phyloP scores from a whole-genome alignment of 2,329 filamentous ascomycete species.

The Boeremia exigua region DNA sequence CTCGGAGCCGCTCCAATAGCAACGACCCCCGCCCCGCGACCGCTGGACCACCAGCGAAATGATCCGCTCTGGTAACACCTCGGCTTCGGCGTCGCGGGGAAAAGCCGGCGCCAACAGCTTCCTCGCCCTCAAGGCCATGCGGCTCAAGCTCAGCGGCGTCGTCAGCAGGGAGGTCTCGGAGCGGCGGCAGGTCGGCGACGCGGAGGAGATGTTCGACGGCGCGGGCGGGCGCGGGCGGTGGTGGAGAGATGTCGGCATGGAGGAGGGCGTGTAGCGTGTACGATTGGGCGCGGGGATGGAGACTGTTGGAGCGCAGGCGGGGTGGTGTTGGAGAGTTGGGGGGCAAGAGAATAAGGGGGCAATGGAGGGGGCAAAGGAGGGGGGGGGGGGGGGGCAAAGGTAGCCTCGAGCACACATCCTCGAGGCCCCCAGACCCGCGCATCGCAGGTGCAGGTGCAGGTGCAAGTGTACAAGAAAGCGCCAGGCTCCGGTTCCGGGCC shows the following conservation, averaged over 20 bases:
- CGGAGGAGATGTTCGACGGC: conserved; percentile 71
- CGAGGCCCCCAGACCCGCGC: too few species aligned
- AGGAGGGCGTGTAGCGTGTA: conserved; percentile 51
- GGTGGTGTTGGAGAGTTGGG: too few species aligned
- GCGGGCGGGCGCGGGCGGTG: conserved; percentile 43
- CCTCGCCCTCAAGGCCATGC: conserved; percentile 60
- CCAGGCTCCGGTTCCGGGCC: too few species aligned
- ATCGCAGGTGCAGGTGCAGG: too few species aligned
- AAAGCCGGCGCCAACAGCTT: conserved; percentile 36
- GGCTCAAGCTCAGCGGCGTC: conserved; percentile 70
- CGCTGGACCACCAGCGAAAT: conserved; percentile 53
- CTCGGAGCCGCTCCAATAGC: conserved; percentile 95
- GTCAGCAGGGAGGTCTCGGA: conserved; percentile 73
- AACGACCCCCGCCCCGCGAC: conserved; percentile 86
- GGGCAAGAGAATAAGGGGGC: too few species aligned
- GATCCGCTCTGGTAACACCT: too few species aligned
- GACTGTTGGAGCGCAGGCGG: too few species aligned
- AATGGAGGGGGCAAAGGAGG: too few species aligned
- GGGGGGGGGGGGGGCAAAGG: too few species aligned
- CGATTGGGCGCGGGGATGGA: too few species aligned
- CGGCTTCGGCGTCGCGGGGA: conserved; percentile 61
- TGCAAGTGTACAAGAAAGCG: too few species aligned
- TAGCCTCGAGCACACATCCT: too few species aligned
- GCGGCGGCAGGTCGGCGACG: conserved; percentile 88
- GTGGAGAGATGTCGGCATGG: conserved; percentile 59